Evolutionary conservation across 148 eudicot species (phyloP), one percentile per base, ranked within the genome.

Genomic region (Rhododendron ferrugineum): DNA sequence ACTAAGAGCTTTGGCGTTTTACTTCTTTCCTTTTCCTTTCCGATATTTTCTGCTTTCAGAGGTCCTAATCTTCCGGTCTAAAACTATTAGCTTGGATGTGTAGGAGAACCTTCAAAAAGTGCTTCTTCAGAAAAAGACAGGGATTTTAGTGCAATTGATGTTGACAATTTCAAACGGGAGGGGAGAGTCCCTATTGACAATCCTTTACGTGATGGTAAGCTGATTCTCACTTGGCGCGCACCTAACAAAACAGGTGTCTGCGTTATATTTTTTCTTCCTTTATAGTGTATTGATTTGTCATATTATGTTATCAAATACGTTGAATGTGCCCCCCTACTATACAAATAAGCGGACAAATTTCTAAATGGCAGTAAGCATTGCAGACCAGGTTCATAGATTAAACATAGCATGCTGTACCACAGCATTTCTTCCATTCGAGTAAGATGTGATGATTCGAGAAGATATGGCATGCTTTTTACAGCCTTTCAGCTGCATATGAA

Each of bases 171-270:
- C 72, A 87, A 83, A 78, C 40, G 50, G 44, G 73, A 66, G 58
- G 58, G 56, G 86, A 81, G 30, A 54, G 30, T 76, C 40, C 82
- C 86, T 76, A 85, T 82, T 82, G 82, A 77, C 50, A 86, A 79
- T 88, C 92, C 93, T 86, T 82, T 87, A 85, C 93, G 95, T 89
- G 90, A 90, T 89, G 98, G 98, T 95, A 85, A 79, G 94, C 88
- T 73, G n/a, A 66, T 36, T 87, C 64, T 82, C 44, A 87, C 58
- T 85, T 84, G 68, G 26, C 64, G 42, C 74, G 37, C 70, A 37
- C 70, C 36, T 77, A 78, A 15, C 28, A 42, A 49, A 30, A 32
- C 47, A 40, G 40, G 14, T 32, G 60, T 46, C 52, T 54, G 62
- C 40, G 5, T 40, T 11, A 42, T 79, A 16, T 0, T 36, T 28